phyloP scores from a whole-genome alignment of 2,329 filamentous ascomycete species.

The Aureobasidium zeae region DNA sequence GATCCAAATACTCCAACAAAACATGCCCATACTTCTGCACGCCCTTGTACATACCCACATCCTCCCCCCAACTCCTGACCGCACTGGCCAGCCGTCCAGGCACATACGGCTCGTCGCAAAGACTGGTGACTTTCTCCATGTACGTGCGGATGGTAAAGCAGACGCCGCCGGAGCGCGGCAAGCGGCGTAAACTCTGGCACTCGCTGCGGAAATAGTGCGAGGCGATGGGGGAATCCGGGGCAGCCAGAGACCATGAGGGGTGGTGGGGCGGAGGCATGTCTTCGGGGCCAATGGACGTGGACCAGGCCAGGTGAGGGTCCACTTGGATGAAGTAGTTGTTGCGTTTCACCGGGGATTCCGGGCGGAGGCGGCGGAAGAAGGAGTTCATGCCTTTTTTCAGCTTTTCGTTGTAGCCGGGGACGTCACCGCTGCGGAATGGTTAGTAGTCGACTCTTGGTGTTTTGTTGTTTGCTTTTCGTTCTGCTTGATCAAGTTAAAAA shows the following conservation, averaged over 20 bases:
- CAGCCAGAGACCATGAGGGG: conserved; percentile 65
- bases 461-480: no score
- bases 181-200: conserved; percentile 52
- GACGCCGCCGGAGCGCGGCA: conserved; percentile 38
- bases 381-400: conserved; percentile 71
- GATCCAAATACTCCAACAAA: conserved; percentile 66
- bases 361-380: conserved; percentile 64
- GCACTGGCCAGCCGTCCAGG: conserved; percentile 70
- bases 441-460: background rate
- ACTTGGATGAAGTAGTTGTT: conserved; percentile 89
- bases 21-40: conserved; percentile 64
- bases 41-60: conserved; percentile 71
- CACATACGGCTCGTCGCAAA: conserved; percentile 64
- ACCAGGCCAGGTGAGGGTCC: conserved; percentile 69
- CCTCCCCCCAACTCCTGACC: conserved; percentile 69
- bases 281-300: conserved; percentile 63
- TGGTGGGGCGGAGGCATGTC: conserved; percentile 50
- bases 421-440: conserved; percentile 48
- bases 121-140: conserved; percentile 60
- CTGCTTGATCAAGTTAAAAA: no score
- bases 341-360: conserved; percentile 56
- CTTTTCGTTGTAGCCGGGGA: conserved; percentile 62
- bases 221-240: conserved; percentile 62
- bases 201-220: conserved; percentile 72
- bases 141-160: conserved; percentile 76